Evolutionary conservation across 139 green algal species (phyloP), one percentile per base, ranked within the genome.

Genomic region (Micractinium conductrix): DNA sequence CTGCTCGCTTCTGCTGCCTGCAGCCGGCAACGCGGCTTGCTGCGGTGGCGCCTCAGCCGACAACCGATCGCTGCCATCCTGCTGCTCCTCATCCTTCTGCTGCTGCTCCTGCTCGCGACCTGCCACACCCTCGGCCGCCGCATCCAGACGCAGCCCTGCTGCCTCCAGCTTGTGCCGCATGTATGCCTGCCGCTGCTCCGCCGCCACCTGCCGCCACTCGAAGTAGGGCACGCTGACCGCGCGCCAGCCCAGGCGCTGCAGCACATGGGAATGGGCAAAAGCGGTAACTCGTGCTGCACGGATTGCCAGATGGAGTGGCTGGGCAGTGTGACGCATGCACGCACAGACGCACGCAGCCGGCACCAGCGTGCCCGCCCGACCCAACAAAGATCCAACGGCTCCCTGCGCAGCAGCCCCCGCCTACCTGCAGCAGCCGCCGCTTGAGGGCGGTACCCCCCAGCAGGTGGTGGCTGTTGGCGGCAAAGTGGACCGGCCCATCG

Each of bases 401-500:
- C 9, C 65, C 33, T 45, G 33, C n/a, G 10, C 10, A 42, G 10
- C 33, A 35, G 9, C 69, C 30, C n/a, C 12, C 69, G 17, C 10
- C 9, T 19, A 82, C 44, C 45, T 42, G 42, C 73, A 90, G 67
- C 71, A 78, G 80, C 30, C 87, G 84, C 26, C 80, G 81, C 65
- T 89, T 89, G 2, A 89, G 79, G 37, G 79, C 62, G 26, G 85
- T 89, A 30, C 67, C 43, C 12, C 87, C 87, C 37, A 74, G 53
- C 38, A 84, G 55, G 69, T 83, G 63, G 21, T 55, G 62, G 1
- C 22, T 75, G 63, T 89, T 89, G 30, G 16, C 24, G 22, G 78
- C 82, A 78, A 87, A 91, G 40, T 91, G 87, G 21, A 53, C 42
- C 22, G 87, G 87, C 22, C 87, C 87, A 44, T 91, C 87, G 8